Base-by-base conservation (phyloP, 129 eudicot genomes). In the Flaveria ramosissima region DNA sequence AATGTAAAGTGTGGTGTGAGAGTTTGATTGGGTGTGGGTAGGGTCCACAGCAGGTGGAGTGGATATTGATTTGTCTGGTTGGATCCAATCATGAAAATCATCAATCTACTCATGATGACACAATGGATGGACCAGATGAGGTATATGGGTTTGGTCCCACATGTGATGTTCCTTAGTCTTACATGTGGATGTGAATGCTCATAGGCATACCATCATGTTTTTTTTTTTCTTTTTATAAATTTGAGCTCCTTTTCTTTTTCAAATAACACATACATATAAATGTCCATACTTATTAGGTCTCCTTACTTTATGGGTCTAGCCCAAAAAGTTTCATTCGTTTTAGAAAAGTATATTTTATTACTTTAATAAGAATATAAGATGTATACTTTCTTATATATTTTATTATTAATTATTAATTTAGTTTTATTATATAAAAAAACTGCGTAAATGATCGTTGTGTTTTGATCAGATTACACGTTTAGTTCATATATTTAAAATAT, bases 1-100 rank as follows among this genome's bases (percentile, higher is more conserved):
- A 48, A 79, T 53, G 80, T 48, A 48, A 67, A 71, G 26, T 36
- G 50, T 23, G 75, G 51, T 23, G 73, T 48, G 46, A 11, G n/a
- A 36, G 80, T 57, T 57, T 73, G 72, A 70, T 82, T 55, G 64
- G 78, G 41, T 50, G 63, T 23, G 64, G 87, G 84, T 69, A 70
- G 85, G 84, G 77, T 73, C 84, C 71, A 74, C 75, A 73, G 84
- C 84, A 80, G 84, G 84, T 80, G 84, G 84, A 66, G 74, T 73
- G 80, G 79, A 74, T 80, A 80, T 79, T 77, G 80, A 80, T 76
- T 32, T 79, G 80, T 79, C 83, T 60, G 75, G 77, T 74, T 76
- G 72, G 67, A 74, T 76, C 82, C 88, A 83, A 85, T 85, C 89
- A 83, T 88, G 79, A 76, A 76, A 77, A 74, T 77, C 88, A 82